Evolutionary conservation across 441 rosid species (phyloP).

Genomic region (Erodium trifolium): DNA sequence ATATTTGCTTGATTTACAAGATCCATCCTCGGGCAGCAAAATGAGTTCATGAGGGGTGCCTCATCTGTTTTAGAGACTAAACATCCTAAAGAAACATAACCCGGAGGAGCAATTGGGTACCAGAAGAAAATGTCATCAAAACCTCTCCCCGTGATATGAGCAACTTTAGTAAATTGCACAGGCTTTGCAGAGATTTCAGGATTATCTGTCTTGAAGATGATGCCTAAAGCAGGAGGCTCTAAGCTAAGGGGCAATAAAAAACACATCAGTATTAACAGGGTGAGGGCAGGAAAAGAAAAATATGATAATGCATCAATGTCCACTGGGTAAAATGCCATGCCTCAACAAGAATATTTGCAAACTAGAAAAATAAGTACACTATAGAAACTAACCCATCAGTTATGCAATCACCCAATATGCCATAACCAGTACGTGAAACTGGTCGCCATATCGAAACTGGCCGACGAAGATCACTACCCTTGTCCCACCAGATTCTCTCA

Average conservation of each 20-base stretch:
- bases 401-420: constrained; percentile 87
- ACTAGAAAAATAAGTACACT: constrained; percentile 7
- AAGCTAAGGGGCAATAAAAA: constrained; percentile 37
- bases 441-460: constrained; percentile 99
- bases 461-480: constrained; percentile 80
- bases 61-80: constrained; percentile 73
- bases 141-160: constrained; percentile 82
- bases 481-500: constrained; percentile 99
- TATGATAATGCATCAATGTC: background rate
- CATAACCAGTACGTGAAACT: constrained; percentile 62
- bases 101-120: constrained; percentile 98
- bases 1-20: constrained; percentile 82
- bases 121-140: constrained; percentile 87
- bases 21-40: constrained; percentile 97
- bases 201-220: constrained; percentile 70
- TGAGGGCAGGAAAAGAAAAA: background rate
- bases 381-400: constrained; percentile 71
- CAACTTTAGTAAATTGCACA: constrained; percentile 78
- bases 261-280: background rate
- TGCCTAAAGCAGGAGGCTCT: constrained; percentile 90
- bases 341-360: background rate
- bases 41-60: constrained; percentile 50
- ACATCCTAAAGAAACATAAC: constrained; percentile 90
- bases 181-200: constrained; percentile 86
- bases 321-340: background rate